Evolutionary conservation across 75 land plant species (phyloP), one percentile per base, ranked within the genome.

Genomic region (Pinus tabuliformis): DNA sequence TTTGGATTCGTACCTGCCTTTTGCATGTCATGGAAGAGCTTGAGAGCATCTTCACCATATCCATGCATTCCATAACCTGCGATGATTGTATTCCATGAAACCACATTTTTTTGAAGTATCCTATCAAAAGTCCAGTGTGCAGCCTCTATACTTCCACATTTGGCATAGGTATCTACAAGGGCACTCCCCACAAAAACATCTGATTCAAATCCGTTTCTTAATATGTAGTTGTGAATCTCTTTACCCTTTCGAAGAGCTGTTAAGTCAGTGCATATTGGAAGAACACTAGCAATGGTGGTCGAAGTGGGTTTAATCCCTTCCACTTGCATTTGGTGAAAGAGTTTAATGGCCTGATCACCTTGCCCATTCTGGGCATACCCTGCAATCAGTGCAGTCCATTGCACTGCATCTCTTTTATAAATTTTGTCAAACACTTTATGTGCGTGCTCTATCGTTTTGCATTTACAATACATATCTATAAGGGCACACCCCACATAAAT

Each of bases 11-110:
- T 7, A 9, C 72, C 72, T 70, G 15, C 37, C 33, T 30, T 14
- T 17, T 70, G 9, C 72, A 70, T 70, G 8, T 70, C 72, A 70
- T 70, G 21, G 17, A 70, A 37, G 20, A 70, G 24, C 18, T 70
- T 17, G 8, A 70, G 33, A 5, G 72, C 33, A 24, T 37, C 39
- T 15, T 70, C 33, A 22, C 39, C 72, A 16, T 30, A 17, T 17
- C 72, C 72, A 15, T 70, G 72, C 72, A 18, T 16, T 16, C 30
- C 24, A 70, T 24, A 30, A 16, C 62, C 62, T 60, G 62, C 21
- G 2, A 60, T 60, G 21, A 60, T 60, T 20, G 62, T 21, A 60
- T 60, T 60, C 62, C 62, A 60, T 60, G 62, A 20, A 20, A 60
- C 62, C 62, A 60, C 20, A 60, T 60, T 60, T 60, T 21, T 60